These are phyloP conservation scores for Debaryomyces hansenii DNA, from an alignment of 805 yeast genomes.

Conservation along the genomic window DNA sequence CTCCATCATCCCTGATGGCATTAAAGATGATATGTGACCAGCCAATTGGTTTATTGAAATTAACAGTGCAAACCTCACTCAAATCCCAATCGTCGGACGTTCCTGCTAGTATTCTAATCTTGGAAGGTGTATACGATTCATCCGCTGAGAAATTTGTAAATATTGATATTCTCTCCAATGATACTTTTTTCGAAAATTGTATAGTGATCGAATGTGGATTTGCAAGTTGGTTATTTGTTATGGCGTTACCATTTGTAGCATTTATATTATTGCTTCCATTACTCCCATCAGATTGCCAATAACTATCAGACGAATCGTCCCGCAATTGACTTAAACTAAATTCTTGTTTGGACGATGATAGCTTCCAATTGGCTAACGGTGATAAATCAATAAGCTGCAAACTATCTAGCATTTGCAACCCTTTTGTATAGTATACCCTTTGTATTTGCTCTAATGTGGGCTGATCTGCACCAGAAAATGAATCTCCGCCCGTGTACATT, in stretches of 20 bases:
- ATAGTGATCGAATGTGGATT: conserved; percentile 83
- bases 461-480: conserved; percentile 21
- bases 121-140: conserved; percentile 90
- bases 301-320: conserved; percentile 68
- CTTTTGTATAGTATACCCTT: conserved; percentile 41
- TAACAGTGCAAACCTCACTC: conserved; percentile 60
- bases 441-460: conserved; percentile 43
- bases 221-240: conserved; percentile 36
- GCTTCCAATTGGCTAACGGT: conserved; percentile 78
- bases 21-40: conserved; percentile 71
- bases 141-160: conserved; percentile 72
- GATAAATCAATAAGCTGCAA: conserved; percentile 73
- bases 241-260: conserved; percentile 16
- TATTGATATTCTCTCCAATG: conserved; percentile 64
- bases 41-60: conserved; percentile 67
- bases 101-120: conserved; percentile 66
- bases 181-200: conserved; percentile 76
- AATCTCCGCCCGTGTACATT: conserved; percentile 12
- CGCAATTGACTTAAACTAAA: conserved; percentile 70
- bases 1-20: conserved; percentile 52
- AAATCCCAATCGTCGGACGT: conserved; percentile 74
- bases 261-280: conserved; percentile 27
- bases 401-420: conserved; percentile 55
- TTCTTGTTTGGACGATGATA: conserved; percentile 73
- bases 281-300: conserved; percentile 94